phyloP scores from a whole-genome alignment of 2,329 filamentous ascomycete genomes.

The Mycocentrospora acerina region DNA sequence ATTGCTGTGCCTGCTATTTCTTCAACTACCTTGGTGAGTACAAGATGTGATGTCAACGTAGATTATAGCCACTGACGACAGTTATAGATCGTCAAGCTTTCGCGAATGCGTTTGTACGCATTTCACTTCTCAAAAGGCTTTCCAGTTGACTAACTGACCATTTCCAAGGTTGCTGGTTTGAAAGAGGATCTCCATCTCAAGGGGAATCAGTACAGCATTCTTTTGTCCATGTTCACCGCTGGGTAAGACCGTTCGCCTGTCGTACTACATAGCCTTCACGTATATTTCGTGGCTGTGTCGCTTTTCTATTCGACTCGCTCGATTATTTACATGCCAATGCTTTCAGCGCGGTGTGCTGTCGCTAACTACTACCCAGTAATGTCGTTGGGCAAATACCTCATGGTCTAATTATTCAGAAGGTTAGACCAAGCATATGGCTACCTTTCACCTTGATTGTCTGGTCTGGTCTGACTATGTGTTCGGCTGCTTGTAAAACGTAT shows the following conservation, averaged over 20 bases:
- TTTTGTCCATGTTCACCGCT: slow-evolving; percentile 24
- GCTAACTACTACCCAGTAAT: slow-evolving; percentile 7
- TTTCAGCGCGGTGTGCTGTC: neutral
- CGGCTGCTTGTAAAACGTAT: slow-evolving; percentile 25
- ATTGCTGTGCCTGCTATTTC: slow-evolving; percentile 27
- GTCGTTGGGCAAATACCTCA: slow-evolving; percentile 27
- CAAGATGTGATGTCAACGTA: neutral
- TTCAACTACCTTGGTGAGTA: slow-evolving; percentile 29
- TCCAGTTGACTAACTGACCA: no score
- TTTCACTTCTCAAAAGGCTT: no score
- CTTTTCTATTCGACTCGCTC: no score
- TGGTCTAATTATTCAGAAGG: slow-evolving; percentile 24
- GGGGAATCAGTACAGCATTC: slow-evolving; percentile 26
- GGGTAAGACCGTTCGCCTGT: no score
- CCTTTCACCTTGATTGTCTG: slow-evolving; percentile 23
- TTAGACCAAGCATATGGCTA: slow-evolving; percentile 25
- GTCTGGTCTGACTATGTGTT: slow-evolving; percentile 29
- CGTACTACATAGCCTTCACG: no score
- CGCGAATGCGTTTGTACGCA: slow-evolving; percentile 27
- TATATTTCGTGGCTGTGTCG: no score
- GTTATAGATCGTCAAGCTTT: slow-evolving; percentile 20
- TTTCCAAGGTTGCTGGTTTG: slow-evolving; percentile 21
- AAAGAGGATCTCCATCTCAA: slow-evolving; percentile 23
- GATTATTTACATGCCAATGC: no score
- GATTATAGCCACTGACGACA: neutral